Evolutionary conservation across 2,329 filamentous ascomycete species (phyloP).

Genomic region (Aulographum hederae): DNA sequence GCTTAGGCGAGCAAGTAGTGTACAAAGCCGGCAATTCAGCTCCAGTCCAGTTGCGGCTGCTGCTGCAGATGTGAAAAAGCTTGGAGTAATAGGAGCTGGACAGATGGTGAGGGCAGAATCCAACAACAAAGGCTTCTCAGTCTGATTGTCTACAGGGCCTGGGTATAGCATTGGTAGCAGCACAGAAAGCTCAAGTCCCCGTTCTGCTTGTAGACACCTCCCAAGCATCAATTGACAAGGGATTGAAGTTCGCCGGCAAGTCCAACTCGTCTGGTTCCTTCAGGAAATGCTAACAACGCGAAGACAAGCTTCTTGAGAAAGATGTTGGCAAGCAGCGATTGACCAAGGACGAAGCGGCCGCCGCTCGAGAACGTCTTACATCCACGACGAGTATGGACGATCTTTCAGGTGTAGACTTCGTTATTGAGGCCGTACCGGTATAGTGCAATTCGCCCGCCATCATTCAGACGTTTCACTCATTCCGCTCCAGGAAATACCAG

Average conservation of each 20-base stretch:
- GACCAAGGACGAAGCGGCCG: constrained; percentile 62
- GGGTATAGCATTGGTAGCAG: constrained; percentile 88
- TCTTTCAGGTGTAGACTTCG: constrained; percentile 74
- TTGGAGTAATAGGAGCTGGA: constrained; percentile 86
- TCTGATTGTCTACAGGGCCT: constrained; percentile 46
- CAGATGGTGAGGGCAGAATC: constrained; percentile 56
- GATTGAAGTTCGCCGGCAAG: constrained; percentile 68
- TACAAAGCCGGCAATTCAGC: background rate
- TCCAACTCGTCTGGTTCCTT: background rate
- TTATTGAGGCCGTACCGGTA: constrained; percentile 84
- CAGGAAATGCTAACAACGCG: background rate
- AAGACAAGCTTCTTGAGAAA: constrained; percentile 84
- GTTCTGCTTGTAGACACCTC: constrained; percentile 76
- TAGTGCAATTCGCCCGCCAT: constrained; percentile 1
- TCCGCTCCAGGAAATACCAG: constrained; percentile 46
- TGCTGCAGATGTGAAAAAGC: constrained; percentile 57
- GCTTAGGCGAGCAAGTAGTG: too few relatives aligned
- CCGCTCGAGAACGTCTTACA: constrained; percentile 49
- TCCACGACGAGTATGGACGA: constrained; percentile 58
- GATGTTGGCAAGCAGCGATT: constrained; percentile 79
- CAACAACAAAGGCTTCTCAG: constrained; percentile 1
- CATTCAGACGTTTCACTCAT: background rate
- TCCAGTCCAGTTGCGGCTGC: constrained; percentile 20
- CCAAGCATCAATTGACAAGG: constrained; percentile 72
- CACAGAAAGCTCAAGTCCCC: constrained; percentile 63